A percentile compares a stretch with the other conserved stretches of the same genome.
These are phyloP conservation scores for Parafenestella ontariensis DNA, from an alignment of 2,329 filamentous ascomycete genomes.

Conservation along the genomic window DNA sequence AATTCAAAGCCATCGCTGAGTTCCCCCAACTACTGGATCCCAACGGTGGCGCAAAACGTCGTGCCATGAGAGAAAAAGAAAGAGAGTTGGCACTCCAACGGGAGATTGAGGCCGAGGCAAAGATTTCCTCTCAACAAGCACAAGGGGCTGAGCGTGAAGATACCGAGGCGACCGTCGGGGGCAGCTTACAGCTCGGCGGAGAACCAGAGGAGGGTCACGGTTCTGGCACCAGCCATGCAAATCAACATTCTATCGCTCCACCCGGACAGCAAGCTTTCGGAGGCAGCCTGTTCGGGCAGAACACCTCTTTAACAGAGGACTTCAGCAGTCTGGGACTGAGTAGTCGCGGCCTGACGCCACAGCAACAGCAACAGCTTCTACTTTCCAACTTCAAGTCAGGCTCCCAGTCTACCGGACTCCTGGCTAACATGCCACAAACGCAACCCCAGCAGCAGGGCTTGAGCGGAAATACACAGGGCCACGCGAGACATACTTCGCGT, in stretches of 20 bases:
- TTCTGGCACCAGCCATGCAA: slow-evolving; percentile 64
- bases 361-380: slow-evolving; percentile 74
- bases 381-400: slow-evolving; percentile 67
- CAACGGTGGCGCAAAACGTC: slow-evolving; percentile 80
- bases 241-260: slow-evolving; percentile 73
- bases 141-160: slow-evolving; percentile 66
- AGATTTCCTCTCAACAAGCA: slow-evolving; percentile 53
- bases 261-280: slow-evolving; percentile 72
- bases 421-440: slow-evolving; percentile 55
- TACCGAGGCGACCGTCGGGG: slow-evolving; percentile 70
- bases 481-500: slow-evolving; percentile 83
- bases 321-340: slow-evolving; percentile 58
- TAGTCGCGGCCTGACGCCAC: slow-evolving; percentile 77
- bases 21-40: slow-evolving; percentile 84
- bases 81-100: slow-evolving; percentile 59
- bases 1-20: slow-evolving; percentile 60
- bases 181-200: slow-evolving; percentile 87
- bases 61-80: slow-evolving; percentile 72
- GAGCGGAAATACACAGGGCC: slow-evolving; percentile 67
- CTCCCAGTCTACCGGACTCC: slow-evolving; percentile 61
- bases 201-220: slow-evolving; percentile 84
- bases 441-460: slow-evolving; percentile 56
- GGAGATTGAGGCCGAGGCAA: slow-evolving; percentile 63
- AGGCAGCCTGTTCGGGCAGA: slow-evolving; percentile 45
- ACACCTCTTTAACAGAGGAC: slow-evolving; percentile 45